Conservation (phyloP, 352 stramenopile species). For the Phytophthora hibernalis region DNA sequence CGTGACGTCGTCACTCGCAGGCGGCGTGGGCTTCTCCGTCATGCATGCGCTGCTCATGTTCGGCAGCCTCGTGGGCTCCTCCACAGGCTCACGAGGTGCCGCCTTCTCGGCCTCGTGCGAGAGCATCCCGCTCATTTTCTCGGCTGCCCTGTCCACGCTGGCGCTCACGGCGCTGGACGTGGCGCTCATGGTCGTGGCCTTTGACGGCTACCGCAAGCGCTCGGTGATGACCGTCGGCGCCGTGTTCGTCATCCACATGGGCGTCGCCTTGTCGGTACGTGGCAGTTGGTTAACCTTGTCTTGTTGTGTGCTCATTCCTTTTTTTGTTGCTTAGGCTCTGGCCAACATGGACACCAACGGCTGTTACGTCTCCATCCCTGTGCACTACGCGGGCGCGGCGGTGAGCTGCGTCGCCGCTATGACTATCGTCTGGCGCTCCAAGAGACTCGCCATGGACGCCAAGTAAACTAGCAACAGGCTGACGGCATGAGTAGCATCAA, state of each 20-base stretch:
- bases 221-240: slow-evolving; percentile 51
- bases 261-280: slow-evolving; percentile 75
- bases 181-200: slow-evolving; percentile 84
- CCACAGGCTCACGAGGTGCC: slow-evolving; percentile 69
- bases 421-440: slow-evolving; percentile 51
- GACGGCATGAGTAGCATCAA: not conserved
- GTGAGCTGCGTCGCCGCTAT: slow-evolving; percentile 55
- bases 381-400: slow-evolving; percentile 73
- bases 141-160: slow-evolving; percentile 69
- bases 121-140: slow-evolving; percentile 76
- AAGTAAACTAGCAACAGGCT: slow-evolving; percentile 28
- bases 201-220: slow-evolving; percentile 80
- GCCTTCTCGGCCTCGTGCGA: slow-evolving; percentile 80
- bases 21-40: slow-evolving; percentile 79
- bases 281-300: not conserved
- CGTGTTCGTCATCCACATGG: slow-evolving; percentile 78
- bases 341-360: slow-evolving; percentile 83
- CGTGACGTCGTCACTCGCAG: slow-evolving; percentile 80
- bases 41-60: slow-evolving; percentile 91
- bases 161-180: slow-evolving; percentile 82
- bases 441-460: slow-evolving; percentile 37
- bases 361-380: slow-evolving; percentile 76
- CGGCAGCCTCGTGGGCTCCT: slow-evolving; percentile 75
- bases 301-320: slow-evolving; percentile 14
- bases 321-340: slow-evolving; percentile 45